Evolutionary conservation across 164 flowering plant genomes (phyloP).

Genomic region (Platanus orientalis): DNA sequence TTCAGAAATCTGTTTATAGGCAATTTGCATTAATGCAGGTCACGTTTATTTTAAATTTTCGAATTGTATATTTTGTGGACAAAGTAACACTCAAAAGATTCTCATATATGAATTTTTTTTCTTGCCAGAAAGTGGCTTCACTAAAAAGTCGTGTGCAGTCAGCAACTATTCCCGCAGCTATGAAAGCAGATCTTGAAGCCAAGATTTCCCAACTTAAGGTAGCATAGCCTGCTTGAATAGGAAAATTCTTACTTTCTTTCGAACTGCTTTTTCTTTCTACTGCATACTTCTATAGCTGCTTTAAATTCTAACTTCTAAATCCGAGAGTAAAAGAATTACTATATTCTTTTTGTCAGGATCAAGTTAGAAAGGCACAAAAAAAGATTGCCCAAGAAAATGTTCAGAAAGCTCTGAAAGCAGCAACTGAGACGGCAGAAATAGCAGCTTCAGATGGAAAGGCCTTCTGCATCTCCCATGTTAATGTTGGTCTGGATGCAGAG

Average conservation of each 20-base stretch:
- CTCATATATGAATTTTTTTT: background rate
- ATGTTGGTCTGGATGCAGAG: conserved; percentile 77
- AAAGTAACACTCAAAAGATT: too few relatives aligned
- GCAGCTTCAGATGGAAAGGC: conserved; percentile 69
- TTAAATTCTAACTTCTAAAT: background rate
- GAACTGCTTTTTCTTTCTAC: background rate
- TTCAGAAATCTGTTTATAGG: too few relatives aligned
- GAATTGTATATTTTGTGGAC: too few relatives aligned
- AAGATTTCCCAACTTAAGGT: conserved; percentile 75
- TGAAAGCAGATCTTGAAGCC: conserved; percentile 68
- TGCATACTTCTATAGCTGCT: background rate
- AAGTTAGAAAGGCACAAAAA: conserved; percentile 75
- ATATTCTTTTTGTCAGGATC: conserved; percentile 43
- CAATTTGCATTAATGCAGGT: too few relatives aligned
- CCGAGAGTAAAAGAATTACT: background rate
- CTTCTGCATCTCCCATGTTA: conserved; percentile 61
- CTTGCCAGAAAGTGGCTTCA: conserved; percentile 68
- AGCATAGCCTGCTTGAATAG: background rate
- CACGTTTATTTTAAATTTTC: too few relatives aligned
- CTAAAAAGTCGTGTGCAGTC: conserved; percentile 69
- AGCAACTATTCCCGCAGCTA: conserved; percentile 79
- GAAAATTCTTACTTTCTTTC: background rate
- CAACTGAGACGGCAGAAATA: conserved; percentile 57
- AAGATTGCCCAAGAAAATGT: conserved; percentile 71
- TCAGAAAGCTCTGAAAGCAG: conserved; percentile 57